phyloP scores from a whole-genome alignment of 768 basidiomycete genomes.

The Lentinula lateritia region DNA sequence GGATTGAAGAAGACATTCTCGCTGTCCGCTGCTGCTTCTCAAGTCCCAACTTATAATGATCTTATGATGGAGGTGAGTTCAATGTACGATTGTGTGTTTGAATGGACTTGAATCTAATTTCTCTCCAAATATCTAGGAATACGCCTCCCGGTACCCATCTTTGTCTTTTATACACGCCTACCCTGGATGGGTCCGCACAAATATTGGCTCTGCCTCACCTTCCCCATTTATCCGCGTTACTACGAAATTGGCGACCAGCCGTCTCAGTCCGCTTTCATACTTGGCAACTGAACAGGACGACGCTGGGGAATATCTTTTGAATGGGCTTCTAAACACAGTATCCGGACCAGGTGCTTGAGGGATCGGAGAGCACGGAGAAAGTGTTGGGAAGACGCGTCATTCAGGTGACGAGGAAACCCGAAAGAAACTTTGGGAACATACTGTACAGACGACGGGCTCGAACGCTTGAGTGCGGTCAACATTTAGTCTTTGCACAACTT shows the following conservation, averaged over 20 bases:
- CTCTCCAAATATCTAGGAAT: background rate
- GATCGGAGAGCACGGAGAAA: conserved; percentile 25
- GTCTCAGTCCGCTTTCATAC: background rate
- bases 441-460: conserved; percentile 12
- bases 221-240: background rate
- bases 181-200: conserved; percentile 3
- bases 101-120: background rate
- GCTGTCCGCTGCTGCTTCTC: conserved; percentile 15
- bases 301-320: background rate
- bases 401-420: conserved; percentile 32
- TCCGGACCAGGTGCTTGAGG: conserved; percentile 11
- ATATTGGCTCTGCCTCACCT: background rate
- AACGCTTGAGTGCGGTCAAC: background rate
- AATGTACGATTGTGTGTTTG: background rate
- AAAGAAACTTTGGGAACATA: conserved; percentile 33
- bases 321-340: background rate
- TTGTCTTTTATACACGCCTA: conserved; percentile 1
- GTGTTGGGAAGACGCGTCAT: conserved; percentile 25
- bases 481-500: background rate
- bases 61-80: conserved; percentile 26
- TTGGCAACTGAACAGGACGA: background rate
- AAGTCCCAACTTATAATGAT: conserved; percentile 27
- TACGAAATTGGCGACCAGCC: background rate
- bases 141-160: background rate
- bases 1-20: conserved; percentile 28